phyloP scores from a whole-genome alignment of 768 basidiomycete genomes.

The Mycena rosella region DNA sequence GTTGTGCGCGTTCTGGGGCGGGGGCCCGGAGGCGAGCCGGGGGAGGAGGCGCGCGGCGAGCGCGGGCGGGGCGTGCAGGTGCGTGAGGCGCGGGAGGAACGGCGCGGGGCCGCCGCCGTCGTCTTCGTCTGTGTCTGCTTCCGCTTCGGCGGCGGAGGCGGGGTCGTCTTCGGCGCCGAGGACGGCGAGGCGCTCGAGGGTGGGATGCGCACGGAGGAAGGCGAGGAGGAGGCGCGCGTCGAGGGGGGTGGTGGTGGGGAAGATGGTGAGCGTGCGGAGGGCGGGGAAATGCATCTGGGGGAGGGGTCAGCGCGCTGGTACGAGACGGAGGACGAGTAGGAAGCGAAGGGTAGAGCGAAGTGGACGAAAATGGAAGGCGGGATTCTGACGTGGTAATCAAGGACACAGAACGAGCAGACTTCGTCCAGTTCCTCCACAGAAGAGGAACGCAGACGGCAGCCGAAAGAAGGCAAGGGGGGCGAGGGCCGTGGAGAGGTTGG shows the following conservation, averaged over 20 bases:
- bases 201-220: constrained; percentile 33
- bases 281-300: constrained; percentile 22
- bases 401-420: too few species aligned
- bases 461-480: too few species aligned
- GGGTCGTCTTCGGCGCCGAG: constrained; percentile 12
- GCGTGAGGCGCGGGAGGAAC: constrained; percentile 35
- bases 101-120: neutral
- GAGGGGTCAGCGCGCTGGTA: neutral
- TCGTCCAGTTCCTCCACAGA: too few species aligned
- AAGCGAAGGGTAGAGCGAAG: neutral
- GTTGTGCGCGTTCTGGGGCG: neutral
- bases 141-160: neutral
- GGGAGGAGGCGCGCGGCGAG: constrained; percentile 23
- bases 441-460: too few species aligned
- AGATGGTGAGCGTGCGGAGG: constrained; percentile 29
- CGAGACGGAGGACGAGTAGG: neutral
- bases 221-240: constrained; percentile 19
- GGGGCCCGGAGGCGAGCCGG: constrained; percentile 13
- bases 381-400: too few species aligned
- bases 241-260: constrained; percentile 12
- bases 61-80: constrained; percentile 35
- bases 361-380: too few species aligned
- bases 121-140: neutral
- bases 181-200: constrained; percentile 34
- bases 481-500: too few species aligned